Evolutionary conservation across 2,329 filamentous ascomycete species (phyloP).

Genomic region (Cadophora sp.): DNA sequence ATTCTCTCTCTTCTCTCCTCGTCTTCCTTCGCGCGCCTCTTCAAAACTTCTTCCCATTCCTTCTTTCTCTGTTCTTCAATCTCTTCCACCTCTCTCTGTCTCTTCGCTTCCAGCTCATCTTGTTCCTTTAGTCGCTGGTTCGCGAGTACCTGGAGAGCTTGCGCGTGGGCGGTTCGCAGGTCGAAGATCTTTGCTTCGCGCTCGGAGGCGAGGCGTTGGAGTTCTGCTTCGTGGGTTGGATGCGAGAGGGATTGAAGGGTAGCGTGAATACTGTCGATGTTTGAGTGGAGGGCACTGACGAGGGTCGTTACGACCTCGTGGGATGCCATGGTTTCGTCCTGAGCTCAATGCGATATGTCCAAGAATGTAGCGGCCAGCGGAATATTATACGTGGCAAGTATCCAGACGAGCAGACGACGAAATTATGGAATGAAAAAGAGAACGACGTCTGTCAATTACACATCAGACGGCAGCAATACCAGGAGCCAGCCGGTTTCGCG

Average conservation of each 20-base stretch:
- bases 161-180: constrained; percentile 32
- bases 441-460: neutral
- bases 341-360: neutral
- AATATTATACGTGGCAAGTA: neutral
- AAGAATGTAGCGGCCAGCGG: neutral
- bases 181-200: constrained; percentile 35
- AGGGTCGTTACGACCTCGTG: constrained; percentile 33
- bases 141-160: constrained; percentile 31
- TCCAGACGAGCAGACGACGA: neutral
- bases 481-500: constrained; percentile 7
- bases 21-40: constrained; percentile 29
- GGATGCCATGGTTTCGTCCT: neutral
- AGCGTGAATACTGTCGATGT: constrained; percentile 40
- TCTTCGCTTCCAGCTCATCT: constrained; percentile 27
- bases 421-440: neutral
- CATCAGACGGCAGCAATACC: neutral
- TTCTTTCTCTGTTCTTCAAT: constrained; percentile 25
- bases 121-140: constrained; percentile 32
- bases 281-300: constrained; percentile 38
- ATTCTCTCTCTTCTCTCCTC: constrained; percentile 25
- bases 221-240: constrained; percentile 36
- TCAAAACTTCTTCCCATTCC: constrained; percentile 34
- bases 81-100: constrained; percentile 31
- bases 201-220: constrained; percentile 34
- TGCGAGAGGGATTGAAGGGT: constrained; percentile 36